These are phyloP conservation scores for Babesia caballi DNA, from an alignment of 169 alveolate species.

Conservation along the genomic window DNA sequence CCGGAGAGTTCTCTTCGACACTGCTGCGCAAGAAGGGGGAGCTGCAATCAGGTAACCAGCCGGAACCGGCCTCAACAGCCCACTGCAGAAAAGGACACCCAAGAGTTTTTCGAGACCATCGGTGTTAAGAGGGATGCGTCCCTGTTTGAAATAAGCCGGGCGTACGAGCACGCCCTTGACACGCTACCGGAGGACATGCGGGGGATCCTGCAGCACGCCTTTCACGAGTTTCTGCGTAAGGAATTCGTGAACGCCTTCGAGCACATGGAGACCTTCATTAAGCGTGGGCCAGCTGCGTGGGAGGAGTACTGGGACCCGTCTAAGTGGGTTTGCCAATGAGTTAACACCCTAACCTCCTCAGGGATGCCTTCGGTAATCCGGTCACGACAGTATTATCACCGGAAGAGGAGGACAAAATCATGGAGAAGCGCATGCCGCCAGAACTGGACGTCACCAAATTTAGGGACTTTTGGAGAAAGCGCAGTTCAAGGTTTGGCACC, in stretches of 20 bases:
- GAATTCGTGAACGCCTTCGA: conserved; percentile 40
- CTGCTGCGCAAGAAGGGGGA: conserved; percentile 26
- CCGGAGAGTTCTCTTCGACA: conserved; percentile 39
- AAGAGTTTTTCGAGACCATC: conserved; percentile 22
- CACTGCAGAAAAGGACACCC: conserved; percentile 59
- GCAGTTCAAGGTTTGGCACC: conserved; percentile 20
- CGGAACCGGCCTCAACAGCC: background rate
- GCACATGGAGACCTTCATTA: conserved; percentile 44
- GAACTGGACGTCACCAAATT: conserved; percentile 3
- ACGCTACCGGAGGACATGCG: conserved; percentile 23
- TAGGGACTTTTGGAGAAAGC: conserved; percentile 16
- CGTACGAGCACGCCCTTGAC: conserved; percentile 16
- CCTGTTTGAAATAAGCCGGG: conserved; percentile 7
- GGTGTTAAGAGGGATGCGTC: conserved; percentile 25
- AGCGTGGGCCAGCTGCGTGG: conserved; percentile 59
- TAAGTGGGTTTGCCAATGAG: conserved; percentile 4
- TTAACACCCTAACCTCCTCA: background rate
- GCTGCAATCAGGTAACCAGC: conserved; percentile 51
- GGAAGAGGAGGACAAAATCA: conserved; percentile 14
- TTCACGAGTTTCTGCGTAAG: conserved; percentile 44
- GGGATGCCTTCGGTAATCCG: conserved; percentile 41
- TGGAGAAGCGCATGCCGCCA: background rate
- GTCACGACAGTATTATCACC: background rate
- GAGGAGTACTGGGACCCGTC: conserved; percentile 60
- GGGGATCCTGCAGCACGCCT: background rate